Conservation (phyloP, 208 protist species). For the Angomonas ambiguus region DNA sequence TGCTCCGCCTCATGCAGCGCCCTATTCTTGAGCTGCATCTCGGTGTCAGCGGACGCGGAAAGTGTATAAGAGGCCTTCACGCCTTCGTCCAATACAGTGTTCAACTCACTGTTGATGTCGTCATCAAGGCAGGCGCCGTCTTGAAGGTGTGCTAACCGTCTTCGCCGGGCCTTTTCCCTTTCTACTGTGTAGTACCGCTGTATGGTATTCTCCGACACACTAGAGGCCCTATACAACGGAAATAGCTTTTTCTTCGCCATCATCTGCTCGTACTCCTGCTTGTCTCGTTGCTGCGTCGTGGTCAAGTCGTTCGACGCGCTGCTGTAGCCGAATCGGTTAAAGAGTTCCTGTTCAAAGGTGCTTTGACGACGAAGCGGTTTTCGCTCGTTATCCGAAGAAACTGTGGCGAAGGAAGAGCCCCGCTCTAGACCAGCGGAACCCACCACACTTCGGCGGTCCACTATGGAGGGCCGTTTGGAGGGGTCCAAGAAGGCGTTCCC, state of each 20-base stretch:
- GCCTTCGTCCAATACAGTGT: background rate
- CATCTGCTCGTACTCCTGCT: slow-evolving; percentile 1
- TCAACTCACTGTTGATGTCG: background rate
- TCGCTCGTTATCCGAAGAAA: slow-evolving; percentile 3
- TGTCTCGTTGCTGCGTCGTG: slow-evolving; percentile 15
- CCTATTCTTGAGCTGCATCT: slow-evolving; percentile 10
- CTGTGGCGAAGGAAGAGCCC: background rate
- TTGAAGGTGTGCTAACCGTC: background rate
- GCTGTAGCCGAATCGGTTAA: slow-evolving; percentile 8
- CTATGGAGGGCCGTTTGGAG: background rate
- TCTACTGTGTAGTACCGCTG: slow-evolving; percentile 21
- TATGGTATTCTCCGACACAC: slow-evolving; percentile 70
- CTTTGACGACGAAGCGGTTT: slow-evolving; percentile 12
- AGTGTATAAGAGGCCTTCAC: background rate
- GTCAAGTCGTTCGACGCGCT: slow-evolving; percentile 12
- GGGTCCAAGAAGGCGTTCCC: background rate
- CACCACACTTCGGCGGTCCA: background rate
- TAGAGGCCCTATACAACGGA: slow-evolving; percentile 62
- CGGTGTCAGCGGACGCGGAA: background rate
- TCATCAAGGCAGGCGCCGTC: background rate
- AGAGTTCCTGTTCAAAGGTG: slow-evolving; percentile 24
- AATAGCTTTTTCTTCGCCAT: slow-evolving; percentile 21
- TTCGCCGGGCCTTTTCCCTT: slow-evolving; percentile 1
- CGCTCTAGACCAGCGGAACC: background rate
- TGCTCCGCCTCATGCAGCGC: slow-evolving; percentile 36